Conservation (phyloP, 345 rosid species). For the Populus pruinosa region DNA sequence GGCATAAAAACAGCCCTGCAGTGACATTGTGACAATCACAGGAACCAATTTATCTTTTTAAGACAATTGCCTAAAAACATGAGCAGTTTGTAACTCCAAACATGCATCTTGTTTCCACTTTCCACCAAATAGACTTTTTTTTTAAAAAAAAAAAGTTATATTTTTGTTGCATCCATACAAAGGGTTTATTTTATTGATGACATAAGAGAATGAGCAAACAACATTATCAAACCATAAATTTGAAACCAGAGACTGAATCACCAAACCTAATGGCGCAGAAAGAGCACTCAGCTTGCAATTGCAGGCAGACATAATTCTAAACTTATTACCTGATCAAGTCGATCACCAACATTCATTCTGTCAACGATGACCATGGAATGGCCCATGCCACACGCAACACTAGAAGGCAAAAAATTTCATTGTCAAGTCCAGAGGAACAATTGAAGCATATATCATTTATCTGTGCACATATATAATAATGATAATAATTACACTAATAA, state of each 20-base stretch:
- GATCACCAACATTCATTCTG: slow-evolving; percentile 57
- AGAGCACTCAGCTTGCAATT: not conserved
- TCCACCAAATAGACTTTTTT: not conserved
- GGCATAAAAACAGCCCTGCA: not conserved
- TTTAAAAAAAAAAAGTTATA: not conserved
- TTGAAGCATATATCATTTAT: not conserved
- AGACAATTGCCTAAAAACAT: not conserved
- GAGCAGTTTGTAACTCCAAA: not conserved
- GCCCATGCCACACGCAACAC: slow-evolving; percentile 85
- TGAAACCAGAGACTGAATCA: not conserved
- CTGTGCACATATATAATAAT: no score
- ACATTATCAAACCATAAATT: not conserved
- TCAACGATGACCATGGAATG: slow-evolving; percentile 91
- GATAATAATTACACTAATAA: not conserved
- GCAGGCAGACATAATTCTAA: not conserved
- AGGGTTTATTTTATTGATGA: not conserved
- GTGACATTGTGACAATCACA: not conserved
- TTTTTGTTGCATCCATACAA: not conserved
- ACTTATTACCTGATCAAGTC: slow-evolving; percentile 73
- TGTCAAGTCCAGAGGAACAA: not conserved
- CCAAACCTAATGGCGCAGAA: not conserved
- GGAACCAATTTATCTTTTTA: not conserved
- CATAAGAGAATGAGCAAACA: not conserved
- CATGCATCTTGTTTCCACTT: not conserved
- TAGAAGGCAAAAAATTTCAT: slow-evolving; percentile 27